phyloP scores from a whole-genome alignment of 2,329 filamentous ascomycete genomes.

The Tolypocladium pustulatum region DNA sequence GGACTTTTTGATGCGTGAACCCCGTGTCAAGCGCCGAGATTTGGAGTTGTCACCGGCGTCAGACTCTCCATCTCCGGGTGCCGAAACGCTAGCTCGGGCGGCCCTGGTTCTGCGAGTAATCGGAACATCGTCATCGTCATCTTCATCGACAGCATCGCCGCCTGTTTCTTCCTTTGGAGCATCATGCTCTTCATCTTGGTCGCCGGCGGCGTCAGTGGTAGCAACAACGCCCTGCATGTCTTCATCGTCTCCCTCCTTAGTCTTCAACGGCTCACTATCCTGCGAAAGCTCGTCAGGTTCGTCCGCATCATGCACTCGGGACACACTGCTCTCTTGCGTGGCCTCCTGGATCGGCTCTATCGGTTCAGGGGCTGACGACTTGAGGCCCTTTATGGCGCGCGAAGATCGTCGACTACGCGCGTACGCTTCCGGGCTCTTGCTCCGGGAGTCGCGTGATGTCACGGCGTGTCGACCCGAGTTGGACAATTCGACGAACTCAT shows the following conservation, averaged over 20 bases:
- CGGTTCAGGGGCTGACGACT: conserved; percentile 34
- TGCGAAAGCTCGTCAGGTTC: conserved; percentile 26
- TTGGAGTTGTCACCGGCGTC: conserved; percentile 18
- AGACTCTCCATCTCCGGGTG: conserved; percentile 17
- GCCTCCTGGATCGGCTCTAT: conserved; percentile 41
- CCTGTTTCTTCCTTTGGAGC: conserved; percentile 15
- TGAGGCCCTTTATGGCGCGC: conserved; percentile 40
- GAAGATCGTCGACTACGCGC: conserved; percentile 31
- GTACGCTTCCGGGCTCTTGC: conserved; percentile 44
- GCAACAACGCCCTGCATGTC: conserved; percentile 14
- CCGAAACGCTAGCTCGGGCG: conserved; percentile 18
- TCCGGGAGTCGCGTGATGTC: conserved; percentile 37
- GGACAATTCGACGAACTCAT: conserved; percentile 46
- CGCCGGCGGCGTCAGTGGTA: conserved; percentile 10
- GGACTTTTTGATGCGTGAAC: conserved; percentile 31
- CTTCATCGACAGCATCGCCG: conserved; percentile 35
- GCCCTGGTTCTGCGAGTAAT: conserved; percentile 35
- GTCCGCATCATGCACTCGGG: conserved; percentile 20
- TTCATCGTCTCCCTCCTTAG: conserved; percentile 18
- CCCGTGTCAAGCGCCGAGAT: conserved; percentile 36
- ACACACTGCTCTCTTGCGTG: conserved; percentile 38
- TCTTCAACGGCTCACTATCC: conserved; percentile 15
- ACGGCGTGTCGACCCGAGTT: conserved; percentile 49
- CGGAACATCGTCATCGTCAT: conserved; percentile 38
- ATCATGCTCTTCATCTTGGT: conserved; percentile 16